Base-by-base conservation (phyloP, 768 basidiomycete species). In the Hygrocybe coccinea region DNA sequence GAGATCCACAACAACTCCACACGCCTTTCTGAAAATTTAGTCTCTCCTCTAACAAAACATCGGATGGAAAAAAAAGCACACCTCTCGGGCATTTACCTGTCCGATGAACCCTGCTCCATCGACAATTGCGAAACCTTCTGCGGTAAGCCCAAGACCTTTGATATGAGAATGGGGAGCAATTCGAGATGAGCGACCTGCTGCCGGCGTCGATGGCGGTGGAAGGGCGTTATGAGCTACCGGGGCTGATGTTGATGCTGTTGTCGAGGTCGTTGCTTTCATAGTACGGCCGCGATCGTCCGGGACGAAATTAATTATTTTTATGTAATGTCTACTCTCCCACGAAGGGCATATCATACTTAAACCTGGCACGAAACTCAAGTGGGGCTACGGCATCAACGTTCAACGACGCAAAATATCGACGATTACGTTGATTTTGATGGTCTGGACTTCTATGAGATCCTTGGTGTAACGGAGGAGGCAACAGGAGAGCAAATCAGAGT, bases 81-180 rank as follows among this genome's bases (percentile, higher is more conserved):
- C 93, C 81, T 98, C 95, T 59, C 97, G 82, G 17, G 97, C 95
- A 65, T 83, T 86, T 4, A 75, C 79, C 69, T 98, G 95, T 0
- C 95, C 93, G 45, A 97, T 80, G 71, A 97, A 97, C 0, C 97
- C 97, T 50, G 88, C 86, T 7, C 80, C 76, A 59, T 90, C 86
- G 5, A 76, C 66, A 33, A 77, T 74, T 1, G 93, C 95, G 54
- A 78, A 78, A 1, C 95, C 95, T 58, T 97, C 93, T 51, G 87
- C 69, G 39, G 81, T 87, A 52, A 98, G 76, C 2, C 97, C 97
- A 25, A 98, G 86, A 6, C 94, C 95, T 75, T 94, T 95, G 69
- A 97, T 97, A 69, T 97, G 95, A 4, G 94, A 97, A 67, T 97
- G 95, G 2, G 92, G 85, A 1, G 91, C 89, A 44, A 93, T 90